Percentiles rank a stretch among this genome's conserved stretches.
phyloP scores from a whole-genome alignment of 192 early-diverging fungal species.

The Backusella tarrabulga region DNA sequence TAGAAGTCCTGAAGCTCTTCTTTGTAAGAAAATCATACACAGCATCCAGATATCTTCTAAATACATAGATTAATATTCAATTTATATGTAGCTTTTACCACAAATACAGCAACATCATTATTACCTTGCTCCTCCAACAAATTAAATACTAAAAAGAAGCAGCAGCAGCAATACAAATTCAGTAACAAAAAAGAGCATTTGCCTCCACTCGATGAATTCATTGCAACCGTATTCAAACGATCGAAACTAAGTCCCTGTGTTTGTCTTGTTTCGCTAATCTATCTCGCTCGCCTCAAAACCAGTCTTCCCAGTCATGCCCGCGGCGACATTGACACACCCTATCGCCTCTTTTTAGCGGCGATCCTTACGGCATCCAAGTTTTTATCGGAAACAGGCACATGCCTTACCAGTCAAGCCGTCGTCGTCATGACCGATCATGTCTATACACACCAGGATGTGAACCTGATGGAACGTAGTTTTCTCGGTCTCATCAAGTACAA shows the following conservation, averaged over 20 bases:
- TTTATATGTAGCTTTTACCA: constrained; percentile 28
- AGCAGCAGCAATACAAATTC: constrained; percentile 1
- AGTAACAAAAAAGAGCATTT: constrained; percentile 10
- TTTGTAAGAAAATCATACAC: constrained; percentile 20
- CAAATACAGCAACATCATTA: constrained; percentile 31
- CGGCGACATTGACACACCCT: constrained; percentile 70
- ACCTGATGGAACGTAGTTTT: constrained; percentile 57
- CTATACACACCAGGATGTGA: constrained; percentile 53
- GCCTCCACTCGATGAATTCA: constrained; percentile 37
- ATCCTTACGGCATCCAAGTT: constrained; percentile 70
- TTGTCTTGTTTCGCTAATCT: constrained; percentile 61
- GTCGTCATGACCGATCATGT: constrained; percentile 47
- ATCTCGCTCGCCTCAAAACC: constrained; percentile 64
- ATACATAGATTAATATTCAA: neutral
- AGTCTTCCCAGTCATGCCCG: constrained; percentile 58
- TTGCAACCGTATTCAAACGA: constrained; percentile 27
- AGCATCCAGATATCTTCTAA: neutral
- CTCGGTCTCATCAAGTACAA: constrained; percentile 55
- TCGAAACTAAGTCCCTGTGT: constrained; percentile 33
- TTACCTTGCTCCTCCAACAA: constrained; percentile 28
- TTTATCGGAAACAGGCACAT: constrained; percentile 44
- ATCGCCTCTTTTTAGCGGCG: constrained; percentile 68
- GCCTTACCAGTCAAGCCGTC: constrained; percentile 35
- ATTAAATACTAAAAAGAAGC: constrained; percentile 7
- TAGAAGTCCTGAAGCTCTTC: constrained; percentile 33